These are phyloP conservation scores for Telopea speciosissima DNA, from an alignment of 177 flowering plant species.

Conservation along the genomic window DNA sequence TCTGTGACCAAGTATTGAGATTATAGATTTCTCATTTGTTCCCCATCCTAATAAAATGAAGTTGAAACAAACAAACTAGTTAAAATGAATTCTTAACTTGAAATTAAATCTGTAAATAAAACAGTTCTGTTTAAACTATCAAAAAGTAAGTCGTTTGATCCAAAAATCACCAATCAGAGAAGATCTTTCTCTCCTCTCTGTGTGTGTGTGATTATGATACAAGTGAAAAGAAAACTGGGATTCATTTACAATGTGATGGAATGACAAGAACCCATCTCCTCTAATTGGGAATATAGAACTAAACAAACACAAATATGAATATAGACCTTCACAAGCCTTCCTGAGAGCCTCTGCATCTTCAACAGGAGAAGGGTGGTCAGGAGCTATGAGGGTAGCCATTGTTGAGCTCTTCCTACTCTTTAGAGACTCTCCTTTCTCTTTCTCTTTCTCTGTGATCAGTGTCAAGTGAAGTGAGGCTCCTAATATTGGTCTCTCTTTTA, in stretches of 20 bases:
- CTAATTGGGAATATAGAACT: no score
- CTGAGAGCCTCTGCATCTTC: constrained; percentile 63
- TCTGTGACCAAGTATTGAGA: constrained; percentile 57
- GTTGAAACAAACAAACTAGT: no score
- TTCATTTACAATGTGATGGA: background rate
- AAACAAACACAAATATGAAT: background rate
- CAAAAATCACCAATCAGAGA: background rate
- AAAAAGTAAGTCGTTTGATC: background rate
- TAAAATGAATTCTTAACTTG: no score
- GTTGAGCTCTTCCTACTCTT: background rate
- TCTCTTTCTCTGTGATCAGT: no score
- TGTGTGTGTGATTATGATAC: background rate
- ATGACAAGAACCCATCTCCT: background rate
- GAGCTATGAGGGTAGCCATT: constrained; percentile 62
- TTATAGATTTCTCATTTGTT: constrained; percentile 63
- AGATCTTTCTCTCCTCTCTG: no score
- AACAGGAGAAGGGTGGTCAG: constrained; percentile 33
- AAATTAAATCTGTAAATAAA: no score
- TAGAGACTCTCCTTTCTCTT: no score
- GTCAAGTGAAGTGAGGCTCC: no score
- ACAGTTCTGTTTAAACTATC: no score
- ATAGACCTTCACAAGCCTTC: constrained; percentile 58
- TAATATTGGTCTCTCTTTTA: no score
- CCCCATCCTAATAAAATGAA: constrained; percentile 51
- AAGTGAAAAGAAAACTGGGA: background rate